These are phyloP conservation scores for Suillus hirtellus DNA, from an alignment of 768 basidiomycete species.

Conservation along the genomic window DNA sequence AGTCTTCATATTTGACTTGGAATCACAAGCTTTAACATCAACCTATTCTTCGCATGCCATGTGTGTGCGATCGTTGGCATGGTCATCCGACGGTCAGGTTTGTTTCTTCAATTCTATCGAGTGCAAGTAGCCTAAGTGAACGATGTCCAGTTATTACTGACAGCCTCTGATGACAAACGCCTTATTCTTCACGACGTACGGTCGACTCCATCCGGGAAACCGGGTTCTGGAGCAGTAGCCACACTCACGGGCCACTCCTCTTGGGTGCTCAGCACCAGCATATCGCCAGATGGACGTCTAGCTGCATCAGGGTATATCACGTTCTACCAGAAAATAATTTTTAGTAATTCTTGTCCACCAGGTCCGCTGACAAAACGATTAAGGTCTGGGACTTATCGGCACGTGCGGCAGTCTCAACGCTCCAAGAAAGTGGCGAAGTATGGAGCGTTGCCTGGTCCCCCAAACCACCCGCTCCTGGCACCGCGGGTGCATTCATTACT, in stretches of 20 bases:
- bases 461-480: slow-evolving; percentile 51
- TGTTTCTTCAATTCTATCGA: slow-evolving; percentile 24
- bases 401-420: slow-evolving; percentile 71
- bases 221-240: slow-evolving; percentile 77
- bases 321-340: slow-evolving; percentile 1
- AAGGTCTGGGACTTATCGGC: slow-evolving; percentile 86
- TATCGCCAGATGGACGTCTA: slow-evolving; percentile 79
- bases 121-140: neutral
- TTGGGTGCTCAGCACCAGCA: slow-evolving; percentile 84
- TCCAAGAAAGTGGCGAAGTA: slow-evolving; percentile 78
- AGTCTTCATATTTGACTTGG: slow-evolving; percentile 82
- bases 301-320: slow-evolving; percentile 73
- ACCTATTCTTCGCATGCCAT: slow-evolving; percentile 90
- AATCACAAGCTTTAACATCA: slow-evolving; percentile 59
- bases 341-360: slow-evolving; percentile 26
- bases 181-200: slow-evolving; percentile 91
- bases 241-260: slow-evolving; percentile 87
- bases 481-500: slow-evolving; percentile 64
- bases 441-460: slow-evolving; percentile 86
- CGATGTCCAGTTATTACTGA: slow-evolving; percentile 67
- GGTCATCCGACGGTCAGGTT: slow-evolving; percentile 90
- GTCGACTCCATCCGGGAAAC: slow-evolving; percentile 53
- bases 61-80: slow-evolving; percentile 82
- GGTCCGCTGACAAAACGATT: slow-evolving; percentile 83
- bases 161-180: slow-evolving; percentile 91